Evolutionary conservation across 2,329 filamentous ascomycete genomes (phyloP), one percentile per base, ranked within the genome.

Genomic region (Grosmannia huntii): DNA sequence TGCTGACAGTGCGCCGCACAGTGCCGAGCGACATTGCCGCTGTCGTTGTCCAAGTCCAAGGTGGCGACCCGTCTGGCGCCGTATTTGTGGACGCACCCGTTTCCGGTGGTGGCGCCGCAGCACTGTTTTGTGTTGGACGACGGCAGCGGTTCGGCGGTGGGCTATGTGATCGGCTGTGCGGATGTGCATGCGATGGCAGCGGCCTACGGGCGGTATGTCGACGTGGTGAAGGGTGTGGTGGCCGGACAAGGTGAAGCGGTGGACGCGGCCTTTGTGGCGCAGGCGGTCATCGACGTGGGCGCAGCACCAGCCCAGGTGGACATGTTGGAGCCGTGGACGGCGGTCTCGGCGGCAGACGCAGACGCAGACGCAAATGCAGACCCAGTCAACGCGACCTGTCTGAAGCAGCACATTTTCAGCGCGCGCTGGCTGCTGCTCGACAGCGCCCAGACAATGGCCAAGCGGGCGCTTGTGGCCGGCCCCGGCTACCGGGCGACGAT

Each of bases 31-130:
- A 79, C 76, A 36, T 72, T 78, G 21, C 74, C 75, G 4, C 72
- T 72, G 0, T 72, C 70, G 5, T 71, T 78, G n/a, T 44, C 63
- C 28, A 51, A 63, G 21, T 73, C 72, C 31, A 65, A 69, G 41
- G 64, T 64, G 12, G 71, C 69, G 5, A 61, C 62, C 53, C 68
- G 67, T 21, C 68, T 76, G 33, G 70, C 74, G 16, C 75, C 76
- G 1, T 78, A 79, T 67, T 63, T 79, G 64, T 79, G 76, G 76
- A 76, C 75, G 10, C 75, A 78, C 64, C 76, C 72, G 44, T 78
- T 74, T 70, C 76, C 74, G 19, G 68, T 71, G 62, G 73, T 78
- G 60, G 75, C 69, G 10, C 75, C 76, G 0, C 48, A 61, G 12
- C 73, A 72, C 16, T 76, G 74, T 69, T 73, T 75, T 65, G 72